Conservation (phyloP, 208 protist species). For the Acanthamoeba lenticulata region DNA sequence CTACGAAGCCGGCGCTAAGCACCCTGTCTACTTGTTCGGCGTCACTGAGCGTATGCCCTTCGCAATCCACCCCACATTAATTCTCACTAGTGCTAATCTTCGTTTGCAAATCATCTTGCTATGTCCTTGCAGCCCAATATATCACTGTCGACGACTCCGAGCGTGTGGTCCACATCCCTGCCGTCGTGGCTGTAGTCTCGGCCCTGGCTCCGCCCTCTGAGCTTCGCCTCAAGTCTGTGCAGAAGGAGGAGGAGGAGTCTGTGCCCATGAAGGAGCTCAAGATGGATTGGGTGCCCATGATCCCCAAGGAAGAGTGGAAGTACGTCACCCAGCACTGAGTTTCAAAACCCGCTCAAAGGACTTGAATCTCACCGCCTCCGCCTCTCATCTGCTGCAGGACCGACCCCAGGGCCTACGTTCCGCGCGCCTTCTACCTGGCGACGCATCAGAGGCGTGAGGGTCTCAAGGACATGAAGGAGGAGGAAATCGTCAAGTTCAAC, state of each 20-base stretch:
- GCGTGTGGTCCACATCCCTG: slow-evolving; percentile 66
- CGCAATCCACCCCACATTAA: neutral
- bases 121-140: slow-evolving; percentile 5
- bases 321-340: too few relatives aligned
- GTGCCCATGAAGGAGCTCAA: slow-evolving; percentile 74
- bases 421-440: slow-evolving; percentile 61
- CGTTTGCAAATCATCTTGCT: neutral
- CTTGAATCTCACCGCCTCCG: too few relatives aligned
- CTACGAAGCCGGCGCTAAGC: slow-evolving; percentile 22
- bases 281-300: slow-evolving; percentile 73
- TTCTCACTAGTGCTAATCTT: neutral
- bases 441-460: slow-evolving; percentile 51
- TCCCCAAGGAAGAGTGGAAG: slow-evolving; percentile 61
- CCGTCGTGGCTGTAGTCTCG: slow-evolving; percentile 60
- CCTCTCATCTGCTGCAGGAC: too few relatives aligned
- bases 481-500: slow-evolving; percentile 66
- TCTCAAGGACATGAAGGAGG: slow-evolving; percentile 67
- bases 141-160: slow-evolving; percentile 4
- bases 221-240: slow-evolving; percentile 71
- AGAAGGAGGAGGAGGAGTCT: slow-evolving; percentile 73
- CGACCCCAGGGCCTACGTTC: neutral
- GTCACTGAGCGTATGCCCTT: slow-evolving; percentile 50
- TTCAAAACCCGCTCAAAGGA: too few relatives aligned
- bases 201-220: slow-evolving; percentile 60
- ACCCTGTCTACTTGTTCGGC: slow-evolving; percentile 64